phyloP scores from a whole-genome alignment of 1,139 yeast species.

The Lodderomyces orthopsilosis region DNA sequence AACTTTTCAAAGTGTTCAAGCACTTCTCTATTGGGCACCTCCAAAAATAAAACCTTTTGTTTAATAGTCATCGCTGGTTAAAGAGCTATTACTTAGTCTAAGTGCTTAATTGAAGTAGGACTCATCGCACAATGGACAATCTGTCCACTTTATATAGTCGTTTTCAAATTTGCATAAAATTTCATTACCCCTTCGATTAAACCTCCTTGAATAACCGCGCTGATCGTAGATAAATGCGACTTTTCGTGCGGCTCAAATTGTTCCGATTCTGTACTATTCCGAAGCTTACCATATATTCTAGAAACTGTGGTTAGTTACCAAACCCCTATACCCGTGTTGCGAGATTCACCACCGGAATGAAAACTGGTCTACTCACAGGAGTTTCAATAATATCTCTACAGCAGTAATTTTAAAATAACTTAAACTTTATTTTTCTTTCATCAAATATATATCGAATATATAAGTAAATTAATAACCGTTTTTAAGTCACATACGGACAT shows the following conservation, averaged over 20 bases:
- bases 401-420: too few species aligned
- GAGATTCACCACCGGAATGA: too few species aligned
- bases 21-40: constrained; percentile 29
- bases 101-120: too few species aligned
- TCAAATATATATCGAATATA: constrained; percentile 1
- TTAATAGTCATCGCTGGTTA: constrained; percentile 15
- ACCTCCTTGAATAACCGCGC: constrained; percentile 1
- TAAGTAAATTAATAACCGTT: background rate
- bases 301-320: background rate
- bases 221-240: background rate
- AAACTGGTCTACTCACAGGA: background rate
- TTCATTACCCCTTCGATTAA: background rate
- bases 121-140: too few species aligned
- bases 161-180: background rate
- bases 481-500: background rate
- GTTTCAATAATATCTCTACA: too few species aligned
- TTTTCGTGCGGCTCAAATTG: constrained; percentile 6
- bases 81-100: too few species aligned
- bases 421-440: background rate
- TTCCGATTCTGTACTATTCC: background rate
- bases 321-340: background rate
- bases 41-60: constrained; percentile 46
- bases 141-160: background rate
- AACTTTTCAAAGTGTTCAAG: constrained; percentile 28
- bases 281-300: background rate